Base-by-base conservation (phyloP, 2,329 filamentous ascomycete species). In the Fusarium sp. region DNA sequence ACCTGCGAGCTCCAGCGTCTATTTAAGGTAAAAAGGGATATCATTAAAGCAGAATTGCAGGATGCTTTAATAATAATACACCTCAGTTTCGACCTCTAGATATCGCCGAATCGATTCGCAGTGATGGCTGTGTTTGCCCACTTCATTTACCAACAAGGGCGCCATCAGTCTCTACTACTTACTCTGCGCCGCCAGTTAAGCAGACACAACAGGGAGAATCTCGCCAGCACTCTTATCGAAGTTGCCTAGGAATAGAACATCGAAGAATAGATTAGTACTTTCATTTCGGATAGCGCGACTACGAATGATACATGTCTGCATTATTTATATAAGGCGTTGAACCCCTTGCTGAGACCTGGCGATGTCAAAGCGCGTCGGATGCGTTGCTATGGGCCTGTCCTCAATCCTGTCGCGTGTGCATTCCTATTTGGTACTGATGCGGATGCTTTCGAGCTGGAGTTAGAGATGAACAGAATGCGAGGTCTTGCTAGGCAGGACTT, bases 381-480 rank as follows among this genome's bases (percentile, higher is more conserved):
- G 38, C 38, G 32, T n/a, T 61, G 40, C 13, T 61, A 37, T n/a
- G 30, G 59, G 18, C 53, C 64, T 25, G 57, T 58, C 21, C 43
- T 69, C 4, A 69, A 64, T 25, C 52, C 64, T 13, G 30, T 64
- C 18, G 49, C 65, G 9, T 25, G 43, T 19, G 47, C 65, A 13
- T 64, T 69, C 33, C 50, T 69, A 10, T 69, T 50, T 23, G 49
- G 60, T 25, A 42, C 57, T 19, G 54, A 64, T 33, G 40, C 47
- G 23, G 35, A 49, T 28, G 12, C 52, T 8, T 54, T 54, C 25
- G 37, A 54, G 37, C 35, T 42, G 6, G 35, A 42, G 23, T 54
- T 35, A 4, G 23, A 42, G 3, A n/a, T 42, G 18, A 30, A 42
- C 37, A 25, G 35, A 35, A 42, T 40, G 9, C 13, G 23, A 11